Conservation (phyloP, 306 rosid species). For the Gynostemma pentaphyllum region DNA sequence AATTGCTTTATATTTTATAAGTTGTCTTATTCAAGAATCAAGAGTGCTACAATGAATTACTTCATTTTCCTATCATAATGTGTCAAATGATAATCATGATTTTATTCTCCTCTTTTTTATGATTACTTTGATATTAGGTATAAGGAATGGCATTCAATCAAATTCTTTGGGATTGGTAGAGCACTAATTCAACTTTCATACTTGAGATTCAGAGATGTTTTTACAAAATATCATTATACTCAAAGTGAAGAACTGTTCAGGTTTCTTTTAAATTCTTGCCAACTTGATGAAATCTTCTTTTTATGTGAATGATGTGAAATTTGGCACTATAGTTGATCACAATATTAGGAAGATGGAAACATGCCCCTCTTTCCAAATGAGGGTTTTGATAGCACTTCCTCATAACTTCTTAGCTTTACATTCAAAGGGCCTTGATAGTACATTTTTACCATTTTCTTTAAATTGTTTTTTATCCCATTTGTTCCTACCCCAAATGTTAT, state of each 20-base stretch:
- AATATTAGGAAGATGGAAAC: too few relatives aligned
- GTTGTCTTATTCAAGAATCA: neutral
- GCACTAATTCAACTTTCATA: conserved; percentile 52
- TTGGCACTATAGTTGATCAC: too few relatives aligned
- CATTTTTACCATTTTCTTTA: too few relatives aligned
- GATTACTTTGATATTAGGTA: too few relatives aligned
- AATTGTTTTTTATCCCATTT: too few relatives aligned
- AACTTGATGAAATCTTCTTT: neutral
- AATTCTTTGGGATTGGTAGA: conserved; percentile 34
- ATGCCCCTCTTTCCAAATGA: too few relatives aligned
- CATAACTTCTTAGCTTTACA: too few relatives aligned
- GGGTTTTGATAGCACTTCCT: too few relatives aligned
- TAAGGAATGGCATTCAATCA: conserved; percentile 62
- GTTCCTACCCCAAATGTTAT: too few relatives aligned
- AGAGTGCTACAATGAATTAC: neutral
- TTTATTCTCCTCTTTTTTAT: neutral
- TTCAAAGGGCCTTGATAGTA: too few relatives aligned
- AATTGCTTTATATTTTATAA: conserved; percentile 13
- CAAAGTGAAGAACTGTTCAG: conserved; percentile 66
- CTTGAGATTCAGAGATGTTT: conserved; percentile 85
- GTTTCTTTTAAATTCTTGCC: conserved; percentile 23
- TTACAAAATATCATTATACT: conserved; percentile 57
- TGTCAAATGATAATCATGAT: neutral
- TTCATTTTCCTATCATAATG: neutral
- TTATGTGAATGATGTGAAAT: too few relatives aligned